phyloP scores from a whole-genome alignment of 1,139 yeast genomes.

The Hansenula anomala region DNA sequence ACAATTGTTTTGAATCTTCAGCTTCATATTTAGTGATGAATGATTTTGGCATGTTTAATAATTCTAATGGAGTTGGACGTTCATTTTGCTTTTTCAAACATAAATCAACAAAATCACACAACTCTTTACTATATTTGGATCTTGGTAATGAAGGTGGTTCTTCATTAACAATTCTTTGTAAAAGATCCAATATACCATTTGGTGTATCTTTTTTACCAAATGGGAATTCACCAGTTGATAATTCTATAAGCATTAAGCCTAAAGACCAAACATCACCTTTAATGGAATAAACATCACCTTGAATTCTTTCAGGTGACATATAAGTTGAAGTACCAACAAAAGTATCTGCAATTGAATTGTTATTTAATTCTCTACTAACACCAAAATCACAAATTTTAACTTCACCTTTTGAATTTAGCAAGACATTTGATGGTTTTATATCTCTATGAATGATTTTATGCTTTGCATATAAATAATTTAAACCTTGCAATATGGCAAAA shows the following conservation, averaged over 20 bases:
- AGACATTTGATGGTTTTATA: constrained; percentile 84
- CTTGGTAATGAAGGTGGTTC: constrained; percentile 71
- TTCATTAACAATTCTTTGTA: constrained; percentile 92
- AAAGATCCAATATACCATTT: constrained; percentile 81
- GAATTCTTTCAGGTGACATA: constrained; percentile 97
- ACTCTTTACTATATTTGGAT: constrained; percentile 30
- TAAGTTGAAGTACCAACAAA: constrained; percentile 97
- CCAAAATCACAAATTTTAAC: constrained; percentile 92
- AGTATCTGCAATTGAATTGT: constrained; percentile 84
- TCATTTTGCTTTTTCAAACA: constrained; percentile 63
- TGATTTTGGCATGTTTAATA: constrained; percentile 31
- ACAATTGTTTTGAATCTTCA: constrained; percentile 20
- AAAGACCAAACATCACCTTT: constrained; percentile 97
- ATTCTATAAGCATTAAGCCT: constrained; percentile 83
- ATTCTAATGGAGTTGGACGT: constrained; percentile 58
- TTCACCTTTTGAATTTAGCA: constrained; percentile 74
- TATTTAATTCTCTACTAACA: constrained; percentile 83
- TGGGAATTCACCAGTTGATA: constrained; percentile 78
- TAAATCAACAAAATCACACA: constrained; percentile 58
- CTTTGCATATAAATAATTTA: constrained; percentile 71
- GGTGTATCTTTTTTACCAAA: constrained; percentile 59
- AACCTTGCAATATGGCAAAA: constrained; percentile 72
- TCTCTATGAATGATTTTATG: constrained; percentile 91
- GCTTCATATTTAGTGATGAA: constrained; percentile 18
- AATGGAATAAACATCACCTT: constrained; percentile 87